Conservation (phyloP, 352 stramenopile species). For the Phytopythium ostracodes region DNA sequence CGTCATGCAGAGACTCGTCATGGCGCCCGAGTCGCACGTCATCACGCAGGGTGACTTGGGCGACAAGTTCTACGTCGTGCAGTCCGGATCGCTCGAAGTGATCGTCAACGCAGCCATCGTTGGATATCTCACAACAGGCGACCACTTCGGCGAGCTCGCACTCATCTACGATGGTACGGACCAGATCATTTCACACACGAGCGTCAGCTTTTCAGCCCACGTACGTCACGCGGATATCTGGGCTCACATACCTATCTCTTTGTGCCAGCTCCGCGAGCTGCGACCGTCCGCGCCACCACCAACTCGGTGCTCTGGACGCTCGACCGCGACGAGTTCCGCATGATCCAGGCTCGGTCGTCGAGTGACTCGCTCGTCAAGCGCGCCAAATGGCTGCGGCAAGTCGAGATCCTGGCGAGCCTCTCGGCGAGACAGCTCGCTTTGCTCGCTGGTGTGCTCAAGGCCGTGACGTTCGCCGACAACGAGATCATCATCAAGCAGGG, state of each 20-base stretch:
- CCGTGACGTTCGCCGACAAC: constrained; percentile 55
- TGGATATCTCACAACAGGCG: constrained; percentile 44
- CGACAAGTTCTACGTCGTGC: constrained; percentile 91
- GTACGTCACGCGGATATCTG: too few relatives aligned
- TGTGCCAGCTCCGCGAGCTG: constrained; percentile 77
- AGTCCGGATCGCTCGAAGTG: constrained; percentile 57
- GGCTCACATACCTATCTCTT: not conserved
- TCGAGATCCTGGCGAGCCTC: constrained; percentile 65
- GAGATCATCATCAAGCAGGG: constrained; percentile 84
- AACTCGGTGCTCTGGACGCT: constrained; percentile 88
- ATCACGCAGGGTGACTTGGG: constrained; percentile 91
- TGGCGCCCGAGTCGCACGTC: constrained; percentile 75
- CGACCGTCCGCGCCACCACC: constrained; percentile 88
- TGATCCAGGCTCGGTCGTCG: constrained; percentile 69
- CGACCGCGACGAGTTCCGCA: constrained; percentile 86
- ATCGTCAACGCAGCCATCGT: constrained; percentile 63
- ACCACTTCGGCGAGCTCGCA: constrained; percentile 89
- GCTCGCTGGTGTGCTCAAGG: constrained; percentile 56
- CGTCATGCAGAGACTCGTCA: constrained; percentile 70
- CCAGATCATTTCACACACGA: too few relatives aligned
- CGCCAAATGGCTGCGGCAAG: constrained; percentile 65
- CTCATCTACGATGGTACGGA: constrained; percentile 81
- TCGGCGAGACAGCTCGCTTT: constrained; percentile 65
- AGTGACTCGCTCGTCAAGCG: constrained; percentile 73
- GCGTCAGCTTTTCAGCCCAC: too few relatives aligned